Evolutionary conservation across 2,329 filamentous ascomycete genomes (phyloP).

Genomic region (Cladosporium velox): DNA sequence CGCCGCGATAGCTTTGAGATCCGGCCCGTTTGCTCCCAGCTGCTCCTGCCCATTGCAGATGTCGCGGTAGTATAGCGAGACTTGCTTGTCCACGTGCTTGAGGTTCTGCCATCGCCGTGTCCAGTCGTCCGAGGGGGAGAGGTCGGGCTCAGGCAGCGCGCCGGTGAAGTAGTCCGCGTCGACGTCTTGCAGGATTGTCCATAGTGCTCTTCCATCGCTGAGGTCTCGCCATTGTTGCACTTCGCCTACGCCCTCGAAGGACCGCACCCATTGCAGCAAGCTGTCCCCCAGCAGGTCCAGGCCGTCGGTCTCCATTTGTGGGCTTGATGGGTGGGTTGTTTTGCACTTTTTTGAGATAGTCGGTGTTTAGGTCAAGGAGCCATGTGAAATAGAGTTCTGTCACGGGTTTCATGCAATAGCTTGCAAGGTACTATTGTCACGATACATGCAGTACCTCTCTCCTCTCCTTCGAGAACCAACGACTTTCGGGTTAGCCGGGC

Average conservation of each 20-base stretch:
- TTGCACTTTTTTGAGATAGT: not conserved
- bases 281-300: conserved; percentile 32
- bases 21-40: conserved; percentile 45
- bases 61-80: conserved; percentile 53
- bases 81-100: conserved; percentile 52
- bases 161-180: conserved; percentile 50
- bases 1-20: conserved; percentile 52
- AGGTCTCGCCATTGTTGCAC: conserved; percentile 46
- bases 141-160: conserved; percentile 48
- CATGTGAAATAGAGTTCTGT: not conserved
- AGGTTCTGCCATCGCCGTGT: conserved; percentile 56
- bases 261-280: conserved; percentile 44
- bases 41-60: conserved; percentile 43
- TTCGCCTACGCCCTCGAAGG: conserved; percentile 43
- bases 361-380: not conserved
- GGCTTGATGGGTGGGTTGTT: not conserved
- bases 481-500: not conserved
- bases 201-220: conserved; percentile 50
- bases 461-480: not conserved
- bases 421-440: not conserved
- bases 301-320: conserved; percentile 19
- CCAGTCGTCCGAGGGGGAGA: conserved; percentile 50
- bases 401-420: not conserved
- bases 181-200: conserved; percentile 51
- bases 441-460: not conserved